Conservation (phyloP, 2,329 filamentous ascomycete species). For the Xylariaceae sp. region DNA sequence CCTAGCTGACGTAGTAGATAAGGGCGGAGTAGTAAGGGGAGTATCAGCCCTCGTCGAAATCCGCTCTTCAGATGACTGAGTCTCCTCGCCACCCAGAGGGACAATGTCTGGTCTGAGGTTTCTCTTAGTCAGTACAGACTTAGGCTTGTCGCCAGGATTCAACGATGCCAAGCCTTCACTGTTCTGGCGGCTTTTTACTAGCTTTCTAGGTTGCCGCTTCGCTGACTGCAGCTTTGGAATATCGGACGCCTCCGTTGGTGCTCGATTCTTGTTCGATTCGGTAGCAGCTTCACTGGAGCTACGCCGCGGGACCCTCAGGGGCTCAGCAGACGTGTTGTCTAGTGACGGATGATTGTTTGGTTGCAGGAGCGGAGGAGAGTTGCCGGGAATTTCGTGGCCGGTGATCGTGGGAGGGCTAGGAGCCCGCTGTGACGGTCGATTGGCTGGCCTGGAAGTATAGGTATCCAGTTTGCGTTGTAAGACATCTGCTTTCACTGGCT, state of each 20-base stretch:
- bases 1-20: too few relatives aligned
- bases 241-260: slow-evolving; percentile 12
- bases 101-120: slow-evolving; percentile 33
- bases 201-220: slow-evolving; percentile 38
- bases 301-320: slow-evolving; percentile 24
- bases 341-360: slow-evolving; percentile 18
- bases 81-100: slow-evolving; percentile 12
- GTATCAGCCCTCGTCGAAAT: not conserved
- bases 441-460: slow-evolving; percentile 43
- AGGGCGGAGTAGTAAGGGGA: not conserved
- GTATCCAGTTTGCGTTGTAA: slow-evolving; percentile 76
- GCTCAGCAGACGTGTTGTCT: slow-evolving; percentile 22
- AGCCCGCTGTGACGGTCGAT: slow-evolving; percentile 13
- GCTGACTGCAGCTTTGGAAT: slow-evolving; percentile 10
- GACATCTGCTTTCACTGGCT: slow-evolving; percentile 86
- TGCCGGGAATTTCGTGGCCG: slow-evolving; percentile 15
- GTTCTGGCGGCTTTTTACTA: slow-evolving; percentile 40
- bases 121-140: slow-evolving; percentile 37
- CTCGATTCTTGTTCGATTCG: slow-evolving; percentile 27
- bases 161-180: slow-evolving; percentile 31
- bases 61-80: not conserved
- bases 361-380: slow-evolving; percentile 24
- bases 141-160: slow-evolving; percentile 31
- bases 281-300: slow-evolving; percentile 35
- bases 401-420: slow-evolving; percentile 20